Evolutionary conservation across 257 asterid genomes (phyloP), one percentile per base, ranked within the genome.

Genomic region (Solanum dulcamara): DNA sequence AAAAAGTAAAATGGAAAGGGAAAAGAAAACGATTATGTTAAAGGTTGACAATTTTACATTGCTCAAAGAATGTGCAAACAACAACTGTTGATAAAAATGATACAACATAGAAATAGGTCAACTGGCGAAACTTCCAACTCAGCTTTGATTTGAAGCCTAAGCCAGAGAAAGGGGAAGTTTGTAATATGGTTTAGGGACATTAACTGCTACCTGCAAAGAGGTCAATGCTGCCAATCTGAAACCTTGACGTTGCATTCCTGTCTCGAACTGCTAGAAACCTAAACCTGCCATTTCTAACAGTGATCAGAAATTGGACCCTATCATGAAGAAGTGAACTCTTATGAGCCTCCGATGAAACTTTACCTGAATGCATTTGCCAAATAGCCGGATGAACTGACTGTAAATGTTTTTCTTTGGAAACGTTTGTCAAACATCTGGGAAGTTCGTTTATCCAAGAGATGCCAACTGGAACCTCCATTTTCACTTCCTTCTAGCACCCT

Each of bases 201-300:
- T 84, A 53, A 42, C 62, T 85, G 84, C 75, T 83, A 66, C 72
- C 87, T 40, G 93, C 88, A 72, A 91, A 96, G 83, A 96, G 91
- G 85, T 94, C 99, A 81, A 96, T 94, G 91, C 97, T 96, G 71
- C 99, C 99, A 38, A 96, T 87, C 90, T 96, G 99, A 89, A 96
- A 93, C 88, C 96, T 91, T 22, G 98, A 89, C 75, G 86, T 94
- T 86, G 94, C 91, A 84, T 91, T 91, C 37, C 50, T 89, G 90
- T 92, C 98, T 84, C 94, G 90, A 81, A 94, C 97, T 12, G 91
- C 91, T 14, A 85, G 85, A 88, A 96, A 92, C 88, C 95, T 90
- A 62, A 96, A 86, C 93, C 99, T 96, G 95, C 87, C 88, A 84
- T 79, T 28, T 17, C 64, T 5, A 48, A 79, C 5, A 30, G 64